These are phyloP conservation scores for Phytophthora rubi DNA, from an alignment of 352 stramenopile genomes.

Conservation along the genomic window DNA sequence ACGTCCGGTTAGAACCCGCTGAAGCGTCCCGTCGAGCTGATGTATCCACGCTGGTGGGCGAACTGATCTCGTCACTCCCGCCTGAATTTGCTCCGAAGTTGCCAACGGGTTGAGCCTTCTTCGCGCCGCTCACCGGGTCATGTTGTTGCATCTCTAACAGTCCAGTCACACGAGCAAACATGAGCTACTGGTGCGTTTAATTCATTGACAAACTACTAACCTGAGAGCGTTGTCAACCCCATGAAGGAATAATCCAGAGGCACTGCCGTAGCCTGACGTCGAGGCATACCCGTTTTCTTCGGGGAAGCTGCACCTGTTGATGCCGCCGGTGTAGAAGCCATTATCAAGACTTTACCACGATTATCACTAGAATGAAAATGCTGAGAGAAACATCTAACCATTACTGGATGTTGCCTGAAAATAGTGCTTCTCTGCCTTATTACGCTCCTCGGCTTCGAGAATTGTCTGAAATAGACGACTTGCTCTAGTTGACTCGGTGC, in stretches of 20 bases:
- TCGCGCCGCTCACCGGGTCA: slow-evolving; percentile 62
- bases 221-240: slow-evolving; percentile 56
- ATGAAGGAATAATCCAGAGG: slow-evolving; percentile 81
- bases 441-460: not conserved
- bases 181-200: not conserved
- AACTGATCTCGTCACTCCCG: slow-evolving; percentile 8
- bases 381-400: not conserved
- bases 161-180: not conserved
- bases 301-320: not conserved
- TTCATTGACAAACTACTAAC: slow-evolving; percentile 25
- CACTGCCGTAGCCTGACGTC: slow-evolving; percentile 17
- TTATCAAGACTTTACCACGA: not conserved
- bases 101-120: slow-evolving; percentile 34
- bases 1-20: not conserved
- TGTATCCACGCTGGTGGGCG: slow-evolving; percentile 3
- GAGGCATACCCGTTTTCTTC: slow-evolving; percentile 26
- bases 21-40: not conserved
- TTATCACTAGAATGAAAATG: slow-evolving; percentile 3
- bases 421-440: slow-evolving; percentile 13
- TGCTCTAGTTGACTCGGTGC: slow-evolving; percentile 29
- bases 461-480: slow-evolving; percentile 18
- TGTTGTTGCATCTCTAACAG: slow-evolving; percentile 62
- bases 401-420: slow-evolving; percentile 11
- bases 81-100: slow-evolving; percentile 1
- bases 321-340: slow-evolving; percentile 1